These are phyloP conservation scores for Mycena vitilis DNA, from an alignment of 768 basidiomycete species.

Conservation along the genomic window DNA sequence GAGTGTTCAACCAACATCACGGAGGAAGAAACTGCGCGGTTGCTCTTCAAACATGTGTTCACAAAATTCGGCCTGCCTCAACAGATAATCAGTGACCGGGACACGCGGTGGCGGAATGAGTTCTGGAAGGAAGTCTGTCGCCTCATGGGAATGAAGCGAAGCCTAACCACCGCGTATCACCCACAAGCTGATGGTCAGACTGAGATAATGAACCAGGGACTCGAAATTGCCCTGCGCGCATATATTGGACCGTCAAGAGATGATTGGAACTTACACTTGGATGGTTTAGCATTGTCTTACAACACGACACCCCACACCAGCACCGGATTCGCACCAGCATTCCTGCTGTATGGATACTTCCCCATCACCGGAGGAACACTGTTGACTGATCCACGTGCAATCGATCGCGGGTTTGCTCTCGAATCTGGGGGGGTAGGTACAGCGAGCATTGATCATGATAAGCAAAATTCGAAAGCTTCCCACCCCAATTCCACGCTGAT, in stretches of 20 bases:
- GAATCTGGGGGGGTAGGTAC: background rate
- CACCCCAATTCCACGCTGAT: no score
- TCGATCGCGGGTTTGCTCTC: no score
- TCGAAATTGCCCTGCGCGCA: background rate
- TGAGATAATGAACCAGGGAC: background rate
- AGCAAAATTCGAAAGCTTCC: no score
- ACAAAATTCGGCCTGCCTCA: background rate
- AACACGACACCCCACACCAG: slow-evolving; percentile 9
- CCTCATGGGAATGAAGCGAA: slow-evolving; percentile 7
- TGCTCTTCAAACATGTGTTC: no score
- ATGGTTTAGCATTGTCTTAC: background rate
- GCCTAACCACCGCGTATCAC: slow-evolving; percentile 4
- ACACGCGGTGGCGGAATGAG: slow-evolving; percentile 9
- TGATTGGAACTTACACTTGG: slow-evolving; percentile 8
- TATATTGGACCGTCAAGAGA: slow-evolving; percentile 7
- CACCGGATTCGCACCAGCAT: background rate
- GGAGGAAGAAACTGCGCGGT: no score
- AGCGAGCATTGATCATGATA: no score
- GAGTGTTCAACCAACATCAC: no score
- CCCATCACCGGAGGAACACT: no score
- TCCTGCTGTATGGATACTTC: background rate
- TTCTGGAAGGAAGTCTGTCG: slow-evolving; percentile 6
- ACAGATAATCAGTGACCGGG: background rate
- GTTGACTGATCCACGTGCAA: no score
- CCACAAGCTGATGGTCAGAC: slow-evolving; percentile 12